phyloP scores from a whole-genome alignment of 352 stramenopile genomes.

The Detonula confervacea region DNA sequence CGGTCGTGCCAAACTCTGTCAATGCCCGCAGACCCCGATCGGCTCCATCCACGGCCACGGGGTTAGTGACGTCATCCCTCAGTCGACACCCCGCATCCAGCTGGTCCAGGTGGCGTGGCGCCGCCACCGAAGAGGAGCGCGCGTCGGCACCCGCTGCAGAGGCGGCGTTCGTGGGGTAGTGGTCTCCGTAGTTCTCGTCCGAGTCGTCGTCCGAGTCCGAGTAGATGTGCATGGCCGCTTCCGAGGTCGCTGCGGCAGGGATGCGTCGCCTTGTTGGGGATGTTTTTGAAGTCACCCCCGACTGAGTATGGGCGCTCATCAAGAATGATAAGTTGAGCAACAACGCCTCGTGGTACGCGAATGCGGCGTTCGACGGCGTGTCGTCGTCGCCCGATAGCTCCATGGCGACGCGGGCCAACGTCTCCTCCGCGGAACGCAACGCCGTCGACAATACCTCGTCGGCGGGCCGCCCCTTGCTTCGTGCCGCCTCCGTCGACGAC shows the following conservation, averaged over 20 bases:
- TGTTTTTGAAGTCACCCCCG: conserved; percentile 44
- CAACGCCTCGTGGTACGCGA: conserved; percentile 67
- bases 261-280: neutral
- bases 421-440: conserved; percentile 34
- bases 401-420: conserved; percentile 21
- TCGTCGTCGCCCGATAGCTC: conserved; percentile 22
- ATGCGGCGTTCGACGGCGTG: conserved; percentile 5
- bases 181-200: neutral
- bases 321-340: conserved; percentile 71
- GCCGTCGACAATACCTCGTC: conserved; percentile 30
- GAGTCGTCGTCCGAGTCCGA: neutral
- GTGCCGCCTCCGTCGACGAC: conserved; percentile 14
- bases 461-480: conserved; percentile 13
- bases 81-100: conserved; percentile 69
- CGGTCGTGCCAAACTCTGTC: conserved; percentile 52
- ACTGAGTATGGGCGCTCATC: conserved; percentile 60
- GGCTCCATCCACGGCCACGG: conserved; percentile 57
- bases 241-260: neutral
- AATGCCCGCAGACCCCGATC: conserved; percentile 52
- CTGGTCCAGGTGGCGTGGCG: conserved; percentile 80
- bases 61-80: conserved; percentile 40
- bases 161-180: conserved; percentile 24
- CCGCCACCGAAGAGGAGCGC: conserved; percentile 30
- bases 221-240: neutral
- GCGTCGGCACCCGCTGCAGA: neutral